Evolutionary conservation across 306 rosid genomes (phyloP).

Genomic region (Fagus sylvatica): DNA sequence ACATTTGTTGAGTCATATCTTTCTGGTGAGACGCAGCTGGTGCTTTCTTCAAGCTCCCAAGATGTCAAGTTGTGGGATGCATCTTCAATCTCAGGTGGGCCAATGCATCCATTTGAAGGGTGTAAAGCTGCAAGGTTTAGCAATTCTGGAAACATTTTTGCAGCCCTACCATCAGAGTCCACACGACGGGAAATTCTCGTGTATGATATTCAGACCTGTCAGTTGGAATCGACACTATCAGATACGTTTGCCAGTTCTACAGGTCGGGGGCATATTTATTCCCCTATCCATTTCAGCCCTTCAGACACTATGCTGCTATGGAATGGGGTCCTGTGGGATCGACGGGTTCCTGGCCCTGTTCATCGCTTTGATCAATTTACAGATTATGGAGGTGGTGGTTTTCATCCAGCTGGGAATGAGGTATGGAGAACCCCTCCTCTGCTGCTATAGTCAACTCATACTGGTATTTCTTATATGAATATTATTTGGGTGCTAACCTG

Average conservation of each 20-base stretch:
- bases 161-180: slow-evolving; percentile 72
- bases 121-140: slow-evolving; percentile 96
- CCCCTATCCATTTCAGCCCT: slow-evolving; percentile 83
- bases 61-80: slow-evolving; percentile 94
- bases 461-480: not conserved
- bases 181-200: slow-evolving; percentile 76
- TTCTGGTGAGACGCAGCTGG: slow-evolving; percentile 69
- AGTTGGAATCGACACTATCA: slow-evolving; percentile 56
- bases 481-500: not conserved
- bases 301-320: slow-evolving; percentile 87
- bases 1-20: slow-evolving; percentile 74
- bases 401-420: slow-evolving; percentile 99
- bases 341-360: slow-evolving; percentile 68
- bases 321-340: slow-evolving; percentile 98
- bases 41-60: slow-evolving; percentile 88
- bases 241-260: slow-evolving; percentile 61
- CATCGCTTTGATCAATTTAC: slow-evolving; percentile 97
- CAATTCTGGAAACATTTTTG: slow-evolving; percentile 73
- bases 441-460: not conserved
- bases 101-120: slow-evolving; percentile 81
- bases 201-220: slow-evolving; percentile 72
- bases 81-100: slow-evolving; percentile 68
- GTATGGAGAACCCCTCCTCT: slow-evolving; percentile 39
- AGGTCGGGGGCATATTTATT: slow-evolving; percentile 79
- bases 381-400: slow-evolving; percentile 98